phyloP scores from a whole-genome alignment of 345 rosid species.

The Euphorbia lathyris region DNA sequence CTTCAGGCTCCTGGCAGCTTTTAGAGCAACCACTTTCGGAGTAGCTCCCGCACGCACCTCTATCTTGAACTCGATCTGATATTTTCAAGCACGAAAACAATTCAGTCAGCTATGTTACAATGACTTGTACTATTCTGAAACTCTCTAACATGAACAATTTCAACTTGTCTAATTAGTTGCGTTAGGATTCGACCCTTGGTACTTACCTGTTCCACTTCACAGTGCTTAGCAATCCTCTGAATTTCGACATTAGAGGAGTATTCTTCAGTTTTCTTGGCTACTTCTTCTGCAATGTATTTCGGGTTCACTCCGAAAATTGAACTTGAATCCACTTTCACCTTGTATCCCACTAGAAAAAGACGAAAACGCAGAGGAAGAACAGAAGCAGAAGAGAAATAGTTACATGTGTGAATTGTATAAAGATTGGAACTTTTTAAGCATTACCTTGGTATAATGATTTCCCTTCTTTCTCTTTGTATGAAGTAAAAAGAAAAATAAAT shows the following conservation, averaged over 20 bases:
- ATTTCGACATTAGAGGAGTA: conserved; percentile 39
- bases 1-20: conserved; percentile 33
- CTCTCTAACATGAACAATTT: not conserved
- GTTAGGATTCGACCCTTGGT: not conserved
- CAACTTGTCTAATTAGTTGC: not conserved
- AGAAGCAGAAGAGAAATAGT: not conserved
- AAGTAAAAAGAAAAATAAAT: conserved; percentile 8
- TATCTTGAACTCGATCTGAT: conserved; percentile 40
- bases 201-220: conserved; percentile 38
- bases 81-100: conserved; percentile 6
- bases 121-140: not conserved
- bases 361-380: not conserved
- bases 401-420: not conserved
- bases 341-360: conserved; percentile 52
- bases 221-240: conserved; percentile 26
- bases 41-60: conserved; percentile 40
- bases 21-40: conserved; percentile 32
- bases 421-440: not conserved
- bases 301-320: conserved; percentile 44
- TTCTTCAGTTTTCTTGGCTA: conserved; percentile 41
- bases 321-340: conserved; percentile 40
- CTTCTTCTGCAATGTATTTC: conserved; percentile 39
- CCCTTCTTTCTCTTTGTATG: not conserved
- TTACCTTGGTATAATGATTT: not conserved
- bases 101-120: not conserved